Evolutionary conservation across 768 basidiomycete species (phyloP), one percentile per base, ranked within the genome.

Genomic region (Flagelloscypha sp.): DNA sequence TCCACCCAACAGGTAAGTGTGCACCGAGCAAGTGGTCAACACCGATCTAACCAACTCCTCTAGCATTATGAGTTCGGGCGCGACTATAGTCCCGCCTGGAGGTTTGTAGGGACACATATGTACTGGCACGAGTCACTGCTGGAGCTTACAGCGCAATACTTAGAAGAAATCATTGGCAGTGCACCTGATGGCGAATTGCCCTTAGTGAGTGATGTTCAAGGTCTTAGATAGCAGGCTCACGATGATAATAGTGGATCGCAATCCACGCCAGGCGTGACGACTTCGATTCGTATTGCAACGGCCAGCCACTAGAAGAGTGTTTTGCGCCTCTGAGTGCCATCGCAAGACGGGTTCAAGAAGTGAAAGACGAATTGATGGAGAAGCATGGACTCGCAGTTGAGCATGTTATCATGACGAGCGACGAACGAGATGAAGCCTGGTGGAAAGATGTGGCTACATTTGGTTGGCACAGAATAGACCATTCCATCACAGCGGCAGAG

Each of bases 391-490:
- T 73, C 5, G 50, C 40, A 7, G 68, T 70, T n/a, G 53, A 68
- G 5, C 63, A 72, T 43, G 71, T 80, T 17, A 61, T 82, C 27
- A 66, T 79, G 63, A 80, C 76, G 12, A 79, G 75, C 41, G 79
- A 82, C 46, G 78, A 82, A 48, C 47, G 54, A 27, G 61, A 76
- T 44, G 45, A 62, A 8, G 58, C 55, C n/a, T 79, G 73, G 76
- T 79, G 74, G 74, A 53, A 61, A n/a, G 66, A 63, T 15, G 69
- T 76, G 5, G 49, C 52, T 23, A 54, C 55, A 28, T 38, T 56
- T 17, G 76, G 76, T 1, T 81, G 77, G 76, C 61, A 58, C 22
- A 48, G 49, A 12, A 50, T 76, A 21, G 68, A 79, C 47, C 74
- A 74, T 48, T 57, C 65, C 6, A 42, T 52, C 13, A 76, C 75